Evolutionary conservation across 75 land plant genomes (phyloP).

Genomic region (Pseudotsuga menziesii): DNA sequence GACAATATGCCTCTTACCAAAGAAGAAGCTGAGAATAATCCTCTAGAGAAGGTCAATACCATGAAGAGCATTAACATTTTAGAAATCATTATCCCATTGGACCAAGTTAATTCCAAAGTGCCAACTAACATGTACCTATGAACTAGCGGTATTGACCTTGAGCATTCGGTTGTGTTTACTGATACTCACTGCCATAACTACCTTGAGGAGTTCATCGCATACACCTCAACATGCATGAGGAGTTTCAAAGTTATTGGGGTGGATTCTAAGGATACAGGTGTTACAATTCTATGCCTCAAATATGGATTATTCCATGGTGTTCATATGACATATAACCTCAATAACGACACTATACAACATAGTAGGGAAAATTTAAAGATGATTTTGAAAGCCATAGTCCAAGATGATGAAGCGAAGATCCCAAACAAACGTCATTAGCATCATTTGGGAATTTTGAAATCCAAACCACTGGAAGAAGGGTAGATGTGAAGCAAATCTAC

Average conservation of each 20-base stretch:
- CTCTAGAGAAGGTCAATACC: background rate
- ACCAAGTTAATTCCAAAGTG: background rate
- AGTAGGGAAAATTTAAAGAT: no score
- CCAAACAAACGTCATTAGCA: no score
- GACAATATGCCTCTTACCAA: background rate
- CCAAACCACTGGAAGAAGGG: no score
- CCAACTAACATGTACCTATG: slow-evolving; percentile 11
- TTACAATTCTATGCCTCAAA: background rate
- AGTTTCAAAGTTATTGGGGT: slow-evolving; percentile 9
- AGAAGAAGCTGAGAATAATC: background rate
- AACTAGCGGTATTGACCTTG: slow-evolving; percentile 6
- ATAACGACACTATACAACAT: background rate
- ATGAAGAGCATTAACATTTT: background rate
- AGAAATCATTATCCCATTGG: background rate
- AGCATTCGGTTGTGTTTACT: background rate
- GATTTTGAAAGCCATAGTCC: no score
- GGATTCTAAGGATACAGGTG: slow-evolving; percentile 11
- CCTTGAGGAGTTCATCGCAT: background rate
- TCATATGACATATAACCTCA: slow-evolving; percentile 10
- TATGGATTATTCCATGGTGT: slow-evolving; percentile 7
- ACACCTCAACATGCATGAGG: background rate
- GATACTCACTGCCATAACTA: background rate
- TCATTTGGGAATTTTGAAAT: no score
- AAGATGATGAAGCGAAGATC: no score
- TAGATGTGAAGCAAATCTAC: no score